phyloP scores from a whole-genome alignment of 768 basidiomycete species.

The Lactarius quietus region DNA sequence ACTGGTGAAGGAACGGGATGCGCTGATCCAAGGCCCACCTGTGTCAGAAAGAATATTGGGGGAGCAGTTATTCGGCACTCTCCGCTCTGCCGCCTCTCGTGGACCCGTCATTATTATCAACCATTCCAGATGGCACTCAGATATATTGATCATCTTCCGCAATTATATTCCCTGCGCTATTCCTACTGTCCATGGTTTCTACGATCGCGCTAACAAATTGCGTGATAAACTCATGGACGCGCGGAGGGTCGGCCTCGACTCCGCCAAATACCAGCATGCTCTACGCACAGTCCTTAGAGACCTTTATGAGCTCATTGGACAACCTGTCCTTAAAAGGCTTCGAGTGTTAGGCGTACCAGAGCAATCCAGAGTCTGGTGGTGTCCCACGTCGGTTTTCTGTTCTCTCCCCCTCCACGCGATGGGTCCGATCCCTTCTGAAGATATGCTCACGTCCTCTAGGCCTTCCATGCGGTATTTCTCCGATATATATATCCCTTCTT shows the following conservation, averaged over 20 bases:
- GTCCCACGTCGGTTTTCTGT: no score
- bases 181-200: background rate
- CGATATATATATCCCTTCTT: slow-evolving; percentile 14
- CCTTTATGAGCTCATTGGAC: background rate
- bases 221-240: background rate
- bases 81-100: no score
- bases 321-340: background rate
- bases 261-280: background rate
- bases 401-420: no score
- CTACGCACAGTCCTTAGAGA: background rate
- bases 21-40: background rate
- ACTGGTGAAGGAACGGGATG: slow-evolving; percentile 1
- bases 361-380: no score
- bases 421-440: background rate
- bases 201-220: background rate
- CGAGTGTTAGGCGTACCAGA: no score
- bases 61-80: background rate
- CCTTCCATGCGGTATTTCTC: background rate
- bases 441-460: background rate
- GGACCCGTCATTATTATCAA: no score
- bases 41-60: background rate
- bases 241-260: background rate
- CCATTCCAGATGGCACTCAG: background rate
- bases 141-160: background rate
- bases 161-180: background rate